Evolutionary conservation across 208 protist species (phyloP).

Genomic region (Strigomonas galati): DNA sequence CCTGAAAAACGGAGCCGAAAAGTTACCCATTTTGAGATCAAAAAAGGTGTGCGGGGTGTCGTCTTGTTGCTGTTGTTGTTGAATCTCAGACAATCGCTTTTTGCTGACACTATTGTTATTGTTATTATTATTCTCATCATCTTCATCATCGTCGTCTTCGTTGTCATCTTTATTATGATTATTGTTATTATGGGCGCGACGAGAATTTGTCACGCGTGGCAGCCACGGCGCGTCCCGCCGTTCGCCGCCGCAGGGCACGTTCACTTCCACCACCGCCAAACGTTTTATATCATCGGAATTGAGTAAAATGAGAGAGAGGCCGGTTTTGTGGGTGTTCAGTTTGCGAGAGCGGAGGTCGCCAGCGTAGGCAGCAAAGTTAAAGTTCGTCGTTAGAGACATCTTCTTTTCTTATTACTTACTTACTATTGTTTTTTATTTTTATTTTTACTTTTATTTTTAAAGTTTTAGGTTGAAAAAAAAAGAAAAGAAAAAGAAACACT

Average conservation of each 20-base stretch:
- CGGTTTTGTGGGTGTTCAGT: constrained; percentile 53
- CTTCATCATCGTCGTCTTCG: too few relatives aligned
- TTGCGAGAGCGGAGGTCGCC: constrained; percentile 78
- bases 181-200: too few relatives aligned
- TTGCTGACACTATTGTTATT: too few relatives aligned
- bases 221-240: constrained; percentile 56
- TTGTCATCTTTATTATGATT: too few relatives aligned
- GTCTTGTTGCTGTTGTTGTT: constrained; percentile 9
- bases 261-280: constrained; percentile 79
- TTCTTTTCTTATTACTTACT: constrained; percentile 2
- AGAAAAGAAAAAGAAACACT: constrained; percentile 10
- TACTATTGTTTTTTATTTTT: constrained; percentile 11
- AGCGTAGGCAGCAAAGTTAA: constrained; percentile 80
- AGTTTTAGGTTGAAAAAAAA: constrained; percentile 4
- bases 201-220: constrained; percentile 14
- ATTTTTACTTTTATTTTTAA: background rate
- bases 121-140: too few relatives aligned
- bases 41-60: constrained; percentile 70
- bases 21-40: constrained; percentile 90
- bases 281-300: constrained; percentile 77
- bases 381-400: constrained; percentile 88
- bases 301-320: constrained; percentile 79
- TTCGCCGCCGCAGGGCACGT: constrained; percentile 61
- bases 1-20: constrained; percentile 66
- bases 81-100: too few relatives aligned